Evolutionary conservation across 2,329 filamentous ascomycete genomes (phyloP).

Genomic region (Aspergillus pseudoviridinutans): DNA sequence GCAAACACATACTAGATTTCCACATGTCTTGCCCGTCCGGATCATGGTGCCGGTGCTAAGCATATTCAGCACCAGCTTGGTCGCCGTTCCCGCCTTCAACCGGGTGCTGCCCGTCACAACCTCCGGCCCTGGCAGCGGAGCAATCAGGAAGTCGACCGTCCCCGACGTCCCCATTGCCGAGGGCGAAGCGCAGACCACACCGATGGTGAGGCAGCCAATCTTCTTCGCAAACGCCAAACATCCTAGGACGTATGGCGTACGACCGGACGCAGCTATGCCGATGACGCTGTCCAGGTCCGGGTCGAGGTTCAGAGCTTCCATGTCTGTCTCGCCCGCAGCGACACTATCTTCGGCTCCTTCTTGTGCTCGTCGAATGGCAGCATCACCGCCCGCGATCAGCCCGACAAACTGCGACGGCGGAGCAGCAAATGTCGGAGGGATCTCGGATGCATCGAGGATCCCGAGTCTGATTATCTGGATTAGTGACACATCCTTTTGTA

Average conservation of each 20-base stretch:
- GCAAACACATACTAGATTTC: constrained; percentile 34
- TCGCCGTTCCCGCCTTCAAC: constrained; percentile 45
- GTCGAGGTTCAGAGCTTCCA: constrained; percentile 26
- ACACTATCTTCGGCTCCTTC: constrained; percentile 42
- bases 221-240: constrained; percentile 34
- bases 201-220: constrained; percentile 36
- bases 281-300: constrained; percentile 36
- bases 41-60: constrained; percentile 44
- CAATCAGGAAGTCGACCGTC: constrained; percentile 32
- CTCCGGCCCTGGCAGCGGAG: constrained; percentile 41
- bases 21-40: constrained; percentile 40
- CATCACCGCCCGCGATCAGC: constrained; percentile 42
- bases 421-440: constrained; percentile 41
- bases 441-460: constrained; percentile 42
- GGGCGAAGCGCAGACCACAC: constrained; percentile 36
- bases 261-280: constrained; percentile 43
- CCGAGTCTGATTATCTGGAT: constrained; percentile 27
- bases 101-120: constrained; percentile 46
- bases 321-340: constrained; percentile 26
- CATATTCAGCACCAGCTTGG: constrained; percentile 46
- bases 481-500: too few relatives aligned
- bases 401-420: constrained; percentile 39
- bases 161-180: constrained; percentile 28
- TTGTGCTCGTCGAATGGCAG: constrained; percentile 38
- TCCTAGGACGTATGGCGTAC: constrained; percentile 43